Evolutionary conservation across 371 early-diverging fungal species (phyloP).

Genomic region (Gilbertella persicaria): DNA sequence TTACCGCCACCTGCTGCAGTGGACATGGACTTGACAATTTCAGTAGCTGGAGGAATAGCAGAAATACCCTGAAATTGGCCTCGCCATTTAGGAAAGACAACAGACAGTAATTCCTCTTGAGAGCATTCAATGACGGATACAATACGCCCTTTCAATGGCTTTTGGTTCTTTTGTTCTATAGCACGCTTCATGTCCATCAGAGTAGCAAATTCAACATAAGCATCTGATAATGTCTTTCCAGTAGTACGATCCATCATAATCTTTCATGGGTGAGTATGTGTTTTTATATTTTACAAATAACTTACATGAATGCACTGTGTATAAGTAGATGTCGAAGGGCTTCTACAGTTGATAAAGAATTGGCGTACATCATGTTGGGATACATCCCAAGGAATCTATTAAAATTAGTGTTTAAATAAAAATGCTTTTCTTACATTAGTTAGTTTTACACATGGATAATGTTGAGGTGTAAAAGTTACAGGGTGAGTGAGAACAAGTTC

Average conservation of each 20-base stretch:
- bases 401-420: not conserved
- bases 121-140: slow-evolving; percentile 61
- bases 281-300: slow-evolving; percentile 3
- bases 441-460: slow-evolving; percentile 43
- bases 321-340: slow-evolving; percentile 38
- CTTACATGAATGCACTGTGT: slow-evolving; percentile 57
- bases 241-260: slow-evolving; percentile 64
- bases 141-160: slow-evolving; percentile 66
- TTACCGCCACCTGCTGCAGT: slow-evolving; percentile 43
- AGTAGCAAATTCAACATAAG: slow-evolving; percentile 63
- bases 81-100: slow-evolving; percentile 71
- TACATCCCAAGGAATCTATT: slow-evolving; percentile 60
- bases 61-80: slow-evolving; percentile 55
- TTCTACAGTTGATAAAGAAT: slow-evolving; percentile 45
- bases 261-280: no score
- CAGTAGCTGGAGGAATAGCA: slow-evolving; percentile 40
- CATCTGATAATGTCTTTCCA: slow-evolving; percentile 68
- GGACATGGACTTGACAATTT: slow-evolving; percentile 44
- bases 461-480: slow-evolving; percentile 3
- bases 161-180: slow-evolving; percentile 53
- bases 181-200: slow-evolving; percentile 45
- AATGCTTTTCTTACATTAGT: slow-evolving; percentile 36
- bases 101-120: slow-evolving; percentile 67
- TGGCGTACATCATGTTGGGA: slow-evolving; percentile 54
- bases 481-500: not conserved